Evolutionary conservation across 352 stramenopile genomes (phyloP), one percentile per base, ranked within the genome.

Genomic region (Phytophthora meadii): DNA sequence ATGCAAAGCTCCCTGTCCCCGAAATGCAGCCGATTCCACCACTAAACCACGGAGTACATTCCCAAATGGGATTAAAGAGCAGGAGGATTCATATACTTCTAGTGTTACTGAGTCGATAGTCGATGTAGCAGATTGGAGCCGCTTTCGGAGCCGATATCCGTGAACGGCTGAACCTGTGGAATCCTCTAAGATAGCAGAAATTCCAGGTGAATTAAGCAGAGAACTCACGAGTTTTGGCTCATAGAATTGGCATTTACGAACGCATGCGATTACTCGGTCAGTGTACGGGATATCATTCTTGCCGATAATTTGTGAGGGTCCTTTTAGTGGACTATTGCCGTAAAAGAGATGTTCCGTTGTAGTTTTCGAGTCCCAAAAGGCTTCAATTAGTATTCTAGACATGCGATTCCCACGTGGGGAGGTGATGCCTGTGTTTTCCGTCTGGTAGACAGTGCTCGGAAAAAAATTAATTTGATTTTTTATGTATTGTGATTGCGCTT

Each of bases 1-100:
- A 48, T 5, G 15, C n/a, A 24, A 69, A 69, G 11, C 61, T 69
- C 19, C 15, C 19, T 11, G 54, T 40, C 2, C 32, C 54, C 15
- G 54, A 65, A 5, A 70, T 12, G 11, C 61, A 65, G 11, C 61
- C 54, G 15, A 65, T 59, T 15, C 61, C 54, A 41, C 61, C 61
- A 39, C 54, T 56, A 44, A 60, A 54, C 46, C 61, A 59, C 4
- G 37, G 19, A 5, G 22, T 34, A 11, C 28, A 5, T 34, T 12
- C 28, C 28, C 27, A 54, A 54, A 47, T 34, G 11, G 34, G 12
- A 42, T 42, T 17, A 42, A 42, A 17, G 12, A 15, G 36, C 36
- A 42, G 15, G 36, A 42, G 1, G 15, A 19, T 17, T 42, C 12
- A 11, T 42, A 42, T 11, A 17, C 36, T 42, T 22, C 36, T 4